Evolutionary conservation across 306 rosid genomes (phyloP), one percentile per base, ranked within the genome.

Genomic region (Trifolium dubium): DNA sequence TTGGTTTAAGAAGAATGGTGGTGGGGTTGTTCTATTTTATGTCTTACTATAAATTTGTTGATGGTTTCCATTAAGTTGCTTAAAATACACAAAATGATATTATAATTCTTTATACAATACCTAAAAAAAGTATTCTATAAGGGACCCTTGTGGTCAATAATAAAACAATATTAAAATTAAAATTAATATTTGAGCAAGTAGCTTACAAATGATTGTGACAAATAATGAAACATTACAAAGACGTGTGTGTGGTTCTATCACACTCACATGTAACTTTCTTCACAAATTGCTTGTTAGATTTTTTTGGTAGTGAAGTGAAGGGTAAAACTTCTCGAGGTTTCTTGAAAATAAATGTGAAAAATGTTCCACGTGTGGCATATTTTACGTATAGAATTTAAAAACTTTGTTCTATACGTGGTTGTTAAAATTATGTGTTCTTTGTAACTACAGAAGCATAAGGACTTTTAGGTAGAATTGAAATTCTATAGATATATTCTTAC

Each of bases 321-420:
- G 47, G 60, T 73, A 63, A 73, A 82, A 63, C 67, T 70, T 78
- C 80, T 83, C 39, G 81, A 74, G 72, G 75, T 55, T 83, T 78
- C 83, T 74, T 37, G 29, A 50, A 8, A 4, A n/a, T 67, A 18
- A 43, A 35, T 62, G 63, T 61, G 40, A 14, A 61, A 23, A 41
- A 11, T 5, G 23, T 19, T 35, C 47, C 79, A 19, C 39, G 71
- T 56, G 75, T 13, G 30, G 19, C 66, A 4, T 4, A 49, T 80
- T 80, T 76, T 31, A 65, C 74, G 78, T 37, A 55, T 18, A 70
- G 2, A 75, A 54, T 73, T 65, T 67, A 30, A 47, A 30, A 37
- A 67, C 43, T 53, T 64, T 40, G 13, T 62, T 35, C n/a, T 44
- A 44, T 40, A 40, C 44, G 14, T 40, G 67, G 47, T 75, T 41